Evolutionary conservation across 73 alveolate species (phyloP).

Genomic region (Blepharisma stoltei): DNA sequence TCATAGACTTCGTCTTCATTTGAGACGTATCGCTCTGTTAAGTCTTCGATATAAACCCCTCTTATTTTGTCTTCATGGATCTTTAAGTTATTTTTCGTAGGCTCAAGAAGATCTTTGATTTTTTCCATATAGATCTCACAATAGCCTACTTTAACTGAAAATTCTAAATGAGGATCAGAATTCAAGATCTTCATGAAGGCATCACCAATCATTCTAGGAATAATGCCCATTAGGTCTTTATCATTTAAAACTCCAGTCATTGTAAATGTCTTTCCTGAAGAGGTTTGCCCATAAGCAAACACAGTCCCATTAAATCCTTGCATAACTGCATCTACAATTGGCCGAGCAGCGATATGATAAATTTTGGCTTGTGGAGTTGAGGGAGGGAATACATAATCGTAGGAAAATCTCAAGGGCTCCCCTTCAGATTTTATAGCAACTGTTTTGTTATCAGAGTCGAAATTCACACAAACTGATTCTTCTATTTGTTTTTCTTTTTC

Average conservation of each 20-base stretch:
- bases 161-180: slow-evolving; percentile 71
- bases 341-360: slow-evolving; percentile 80
- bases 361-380: slow-evolving; percentile 80
- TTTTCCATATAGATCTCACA: slow-evolving; percentile 91
- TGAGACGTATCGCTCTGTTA: slow-evolving; percentile 89
- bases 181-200: slow-evolving; percentile 57
- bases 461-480: not conserved
- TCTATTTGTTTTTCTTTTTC: not conserved
- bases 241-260: slow-evolving; percentile 88
- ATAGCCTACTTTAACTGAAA: slow-evolving; percentile 76
- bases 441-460: not conserved
- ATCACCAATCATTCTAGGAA: slow-evolving; percentile 88
- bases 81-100: slow-evolving; percentile 74
- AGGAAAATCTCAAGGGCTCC: slow-evolving; percentile 41
- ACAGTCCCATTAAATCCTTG: slow-evolving; percentile 95
- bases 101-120: slow-evolving; percentile 82
- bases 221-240: slow-evolving; percentile 51
- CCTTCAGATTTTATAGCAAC: not conserved
- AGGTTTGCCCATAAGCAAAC: slow-evolving; percentile 96
- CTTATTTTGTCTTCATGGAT: slow-evolving; percentile 90
- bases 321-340: slow-evolving; percentile 83
- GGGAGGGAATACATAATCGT: slow-evolving; percentile 82
- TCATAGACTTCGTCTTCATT: slow-evolving; percentile 85
- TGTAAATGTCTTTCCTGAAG: slow-evolving; percentile 95
- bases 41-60: slow-evolving; percentile 92